Conservation (phyloP, 257 asterid genomes). For the Ehretia macrophylla region DNA sequence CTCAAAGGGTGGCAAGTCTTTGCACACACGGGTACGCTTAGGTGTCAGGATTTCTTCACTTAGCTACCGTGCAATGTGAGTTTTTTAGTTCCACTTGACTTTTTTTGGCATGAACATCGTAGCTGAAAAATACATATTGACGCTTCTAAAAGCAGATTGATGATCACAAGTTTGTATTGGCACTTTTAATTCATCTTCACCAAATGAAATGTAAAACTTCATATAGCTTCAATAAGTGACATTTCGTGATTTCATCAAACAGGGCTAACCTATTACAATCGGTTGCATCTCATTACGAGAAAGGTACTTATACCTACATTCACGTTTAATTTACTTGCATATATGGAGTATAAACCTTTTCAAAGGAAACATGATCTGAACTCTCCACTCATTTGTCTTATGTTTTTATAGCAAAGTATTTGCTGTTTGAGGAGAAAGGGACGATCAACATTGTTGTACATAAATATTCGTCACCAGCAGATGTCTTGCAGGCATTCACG, state of each 20-base stretch:
- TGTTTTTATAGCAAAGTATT: constrained; percentile 51
- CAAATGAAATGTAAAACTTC: not conserved
- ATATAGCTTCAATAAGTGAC: constrained; percentile 3
- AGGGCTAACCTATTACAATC: constrained; percentile 60
- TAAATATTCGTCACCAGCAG: constrained; percentile 70
- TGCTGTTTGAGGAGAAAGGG: constrained; percentile 48
- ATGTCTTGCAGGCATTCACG: constrained; percentile 61
- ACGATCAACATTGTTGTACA: constrained; percentile 51
- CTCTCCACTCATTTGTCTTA: constrained; percentile 14
- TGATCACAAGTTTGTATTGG: not conserved
- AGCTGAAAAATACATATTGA: not conserved
- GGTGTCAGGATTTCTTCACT: constrained; percentile 76
- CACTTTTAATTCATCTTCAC: not conserved
- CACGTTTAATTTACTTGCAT: too few relatives aligned
- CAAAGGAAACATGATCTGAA: too few relatives aligned
- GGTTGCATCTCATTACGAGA: constrained; percentile 56
- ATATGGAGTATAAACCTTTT: too few relatives aligned
- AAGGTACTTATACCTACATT: constrained; percentile 40
- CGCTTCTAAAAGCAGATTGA: not conserved
- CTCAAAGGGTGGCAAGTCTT: constrained; percentile 27
- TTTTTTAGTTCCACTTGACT: constrained; percentile 21
- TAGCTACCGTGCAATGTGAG: constrained; percentile 61
- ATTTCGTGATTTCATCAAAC: constrained; percentile 17
- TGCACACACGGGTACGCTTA: constrained; percentile 49
- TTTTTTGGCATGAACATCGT: not conserved